Evolutionary conservation across 106 monocot species (phyloP), one percentile per base, ranked within the genome.

Genomic region (Apostasia shenzhenica): DNA sequence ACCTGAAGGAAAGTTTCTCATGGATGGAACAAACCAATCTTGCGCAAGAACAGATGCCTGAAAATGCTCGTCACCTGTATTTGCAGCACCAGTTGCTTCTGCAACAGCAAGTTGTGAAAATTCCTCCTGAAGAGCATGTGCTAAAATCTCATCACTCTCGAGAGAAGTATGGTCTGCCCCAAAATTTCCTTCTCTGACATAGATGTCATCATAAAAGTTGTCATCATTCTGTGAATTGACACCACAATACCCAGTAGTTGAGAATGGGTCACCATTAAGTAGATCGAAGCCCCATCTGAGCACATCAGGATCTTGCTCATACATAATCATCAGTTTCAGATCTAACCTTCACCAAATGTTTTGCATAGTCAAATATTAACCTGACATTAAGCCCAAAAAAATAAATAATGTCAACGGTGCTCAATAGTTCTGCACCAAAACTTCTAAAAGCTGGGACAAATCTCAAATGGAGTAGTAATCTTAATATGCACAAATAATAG

Each of bases 241-340:
- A 70, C 81, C 94, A 85, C 79, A 85, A 72, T 91, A 91, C 50
- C 53, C 76, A 79, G 81, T 58, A 72, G 44, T 81, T 73, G 84
- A 63, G 73, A 69, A 87, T 77, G 84, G 87, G 58, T 84, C 75
- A 53, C 52, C 75, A 56, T 81, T 76, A 63, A 95, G 81, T 53
- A 92, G 58, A 66, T 88, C 67, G 41, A 83, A 72, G 45, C 81
- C 85, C 92, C 97, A 92, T 48, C 70, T 76, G 58, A 88, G 67
- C 47, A 82, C 79, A 72, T 92, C 87, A 71, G 90, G 79, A 78
- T 99, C 97, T 77, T 88, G 83, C 47, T 88, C 83, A 58, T 84
- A 81, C 80, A 82, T 84, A 69, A 81, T 86, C 88, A 95, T 95
- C 76, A 75, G 63, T 57, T 81, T 60, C 67, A 57, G 55, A 54